phyloP scores from a whole-genome alignment of 78 protist species.

The Monosiga brevicollis region DNA sequence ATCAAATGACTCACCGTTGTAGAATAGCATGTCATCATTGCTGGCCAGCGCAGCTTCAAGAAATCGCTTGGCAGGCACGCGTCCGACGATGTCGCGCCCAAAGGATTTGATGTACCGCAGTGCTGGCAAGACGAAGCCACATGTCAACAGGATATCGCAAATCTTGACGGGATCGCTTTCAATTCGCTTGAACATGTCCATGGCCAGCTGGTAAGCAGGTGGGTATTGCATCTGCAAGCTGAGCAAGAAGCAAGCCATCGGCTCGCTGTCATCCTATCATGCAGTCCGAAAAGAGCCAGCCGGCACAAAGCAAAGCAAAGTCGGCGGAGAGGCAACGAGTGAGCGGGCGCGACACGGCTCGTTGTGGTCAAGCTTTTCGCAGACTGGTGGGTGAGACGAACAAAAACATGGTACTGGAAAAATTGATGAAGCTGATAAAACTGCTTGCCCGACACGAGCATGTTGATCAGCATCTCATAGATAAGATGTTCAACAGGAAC shows the following conservation, averaged over 20 bases:
- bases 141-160: not conserved
- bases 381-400: not conserved
- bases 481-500: not conserved
- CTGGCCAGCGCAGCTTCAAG: not conserved
- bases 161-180: not conserved
- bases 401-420: conserved; percentile 29
- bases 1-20: not conserved
- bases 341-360: too few species aligned
- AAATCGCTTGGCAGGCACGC: not conserved
- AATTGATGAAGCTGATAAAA: conserved; percentile 27
- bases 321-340: too few species aligned
- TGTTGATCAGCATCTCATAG: not conserved
- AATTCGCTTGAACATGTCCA: conserved; percentile 33
- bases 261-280: conserved; percentile 7
- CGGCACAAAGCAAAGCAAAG: too few species aligned
- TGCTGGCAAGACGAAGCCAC: not conserved
- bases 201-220: conserved; percentile 31
- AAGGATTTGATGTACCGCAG: conserved; percentile 7
- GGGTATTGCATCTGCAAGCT: conserved; percentile 6
- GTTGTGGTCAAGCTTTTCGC: too few species aligned
- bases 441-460: conserved; percentile 1
- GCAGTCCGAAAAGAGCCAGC: too few species aligned
- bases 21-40: too few species aligned
- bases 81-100: not conserved
- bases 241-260: conserved; percentile 24